These are phyloP conservation scores for Coprinopsis strossmayeri DNA, from an alignment of 768 basidiomycete genomes.

Conservation along the genomic window DNA sequence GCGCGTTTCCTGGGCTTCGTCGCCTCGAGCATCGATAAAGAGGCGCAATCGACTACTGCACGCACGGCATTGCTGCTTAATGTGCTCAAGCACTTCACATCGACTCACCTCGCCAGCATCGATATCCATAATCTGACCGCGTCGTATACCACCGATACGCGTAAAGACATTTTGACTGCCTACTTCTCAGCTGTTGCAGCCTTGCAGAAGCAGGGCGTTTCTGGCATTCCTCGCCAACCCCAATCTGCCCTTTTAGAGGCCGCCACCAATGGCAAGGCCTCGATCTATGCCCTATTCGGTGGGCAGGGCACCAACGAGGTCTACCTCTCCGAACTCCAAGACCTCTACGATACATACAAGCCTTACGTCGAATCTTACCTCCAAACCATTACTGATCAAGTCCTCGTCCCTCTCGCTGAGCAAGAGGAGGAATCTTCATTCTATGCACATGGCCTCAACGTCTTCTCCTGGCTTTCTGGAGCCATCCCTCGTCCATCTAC, in stretches of 20 bases:
- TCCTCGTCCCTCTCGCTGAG: conserved; percentile 67
- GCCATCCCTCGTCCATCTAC: conserved; percentile 64
- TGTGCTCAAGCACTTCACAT: conserved; percentile 72
- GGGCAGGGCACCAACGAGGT: conserved; percentile 98
- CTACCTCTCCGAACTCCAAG: conserved; percentile 94
- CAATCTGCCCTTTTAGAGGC: conserved; percentile 66
- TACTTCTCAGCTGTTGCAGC: conserved; percentile 75
- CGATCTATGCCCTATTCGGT: conserved; percentile 89
- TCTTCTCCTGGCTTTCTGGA: conserved; percentile 79
- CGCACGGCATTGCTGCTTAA: conserved; percentile 65
- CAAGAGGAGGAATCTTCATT: conserved; percentile 53
- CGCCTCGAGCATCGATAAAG: conserved; percentile 53
- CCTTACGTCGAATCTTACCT: conserved; percentile 80
- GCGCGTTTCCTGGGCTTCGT: conserved; percentile 81
- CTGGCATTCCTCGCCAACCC: conserved; percentile 52
- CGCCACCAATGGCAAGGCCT: conserved; percentile 54
- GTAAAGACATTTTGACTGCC: conserved; percentile 68
- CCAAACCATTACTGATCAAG: conserved; percentile 48
- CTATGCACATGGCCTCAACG: conserved; percentile 79
- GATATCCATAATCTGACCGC: conserved; percentile 84
- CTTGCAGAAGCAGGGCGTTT: conserved; percentile 50
- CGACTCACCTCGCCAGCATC: conserved; percentile 59
- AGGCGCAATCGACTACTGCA: conserved; percentile 44
- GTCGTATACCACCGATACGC: conserved; percentile 64
- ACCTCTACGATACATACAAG: conserved; percentile 85